A percentile compares a stretch with the other conserved stretches of the same genome.
These are phyloP conservation scores for Cephalotrichum gorgonifer DNA, from an alignment of 2,329 filamentous ascomycete genomes.

Conservation along the genomic window DNA sequence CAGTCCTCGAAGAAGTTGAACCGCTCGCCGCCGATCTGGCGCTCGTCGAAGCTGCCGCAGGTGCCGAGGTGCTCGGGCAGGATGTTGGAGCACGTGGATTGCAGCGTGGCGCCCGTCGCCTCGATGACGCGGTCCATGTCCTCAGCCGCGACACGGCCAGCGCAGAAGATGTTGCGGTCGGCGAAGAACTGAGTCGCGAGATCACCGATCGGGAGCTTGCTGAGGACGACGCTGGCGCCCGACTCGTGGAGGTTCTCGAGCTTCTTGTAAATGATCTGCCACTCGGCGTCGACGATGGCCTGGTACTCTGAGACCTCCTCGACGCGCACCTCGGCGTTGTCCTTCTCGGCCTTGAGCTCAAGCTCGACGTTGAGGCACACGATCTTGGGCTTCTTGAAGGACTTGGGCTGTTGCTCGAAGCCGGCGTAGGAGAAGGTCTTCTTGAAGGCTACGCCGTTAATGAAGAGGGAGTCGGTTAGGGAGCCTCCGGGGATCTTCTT, in stretches of 20 bases:
- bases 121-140: constrained; percentile 95
- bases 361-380: constrained; percentile 96
- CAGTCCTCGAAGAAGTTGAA: constrained; percentile 99
- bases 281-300: constrained; percentile 97
- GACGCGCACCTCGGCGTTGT: constrained; percentile 95
- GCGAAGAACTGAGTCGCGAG: constrained; percentile 96
- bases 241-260: constrained; percentile 90
- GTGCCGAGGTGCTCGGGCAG: constrained; percentile 79
- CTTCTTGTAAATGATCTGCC: constrained; percentile 99
- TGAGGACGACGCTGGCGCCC: constrained; percentile 93
- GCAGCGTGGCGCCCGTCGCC: constrained; percentile 82
- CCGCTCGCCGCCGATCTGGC: constrained; percentile 91
- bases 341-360: constrained; percentile 97
- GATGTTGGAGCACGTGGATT: constrained; percentile 96
- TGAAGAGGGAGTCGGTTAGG: constrained; percentile 89
- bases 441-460: constrained; percentile 98
- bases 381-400: constrained; percentile 88
- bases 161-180: constrained; percentile 96
- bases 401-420: constrained; percentile 98
- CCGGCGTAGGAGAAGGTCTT: constrained; percentile 99
- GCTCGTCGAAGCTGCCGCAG: constrained; percentile 86
- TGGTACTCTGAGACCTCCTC: constrained; percentile 99
- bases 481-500: constrained; percentile 98
- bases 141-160: constrained; percentile 79
- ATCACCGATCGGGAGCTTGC: constrained; percentile 95